phyloP scores from a whole-genome alignment of 768 basidiomycete genomes.

The Auriculariales sp. region DNA sequence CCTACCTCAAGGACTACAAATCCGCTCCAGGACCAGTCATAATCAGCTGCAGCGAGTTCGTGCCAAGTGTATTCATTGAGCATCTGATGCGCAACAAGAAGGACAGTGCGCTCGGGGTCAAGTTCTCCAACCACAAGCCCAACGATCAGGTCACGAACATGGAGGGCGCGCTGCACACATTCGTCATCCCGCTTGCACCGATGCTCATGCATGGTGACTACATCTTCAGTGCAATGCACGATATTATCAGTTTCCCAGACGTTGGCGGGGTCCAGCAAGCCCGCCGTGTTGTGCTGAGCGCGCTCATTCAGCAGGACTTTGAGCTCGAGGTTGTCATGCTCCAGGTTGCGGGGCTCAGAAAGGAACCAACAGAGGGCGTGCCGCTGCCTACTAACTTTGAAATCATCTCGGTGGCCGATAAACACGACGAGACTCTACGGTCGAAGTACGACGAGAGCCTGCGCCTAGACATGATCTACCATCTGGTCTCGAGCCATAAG shows the following conservation, averaged over 20 bases:
- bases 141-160: conserved; percentile 9
- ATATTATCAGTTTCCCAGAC: not conserved
- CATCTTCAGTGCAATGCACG: not conserved
- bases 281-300: conserved; percentile 5
- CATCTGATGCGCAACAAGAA: conserved; percentile 11
- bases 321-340: conserved; percentile 8
- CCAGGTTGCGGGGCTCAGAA: not conserved
- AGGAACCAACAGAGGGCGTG: not conserved
- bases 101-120: conserved; percentile 7
- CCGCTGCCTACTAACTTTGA: not conserved
- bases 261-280: conserved; percentile 1
- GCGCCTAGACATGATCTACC: conserved; percentile 2
- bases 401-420: not conserved
- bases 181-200: conserved; percentile 7
- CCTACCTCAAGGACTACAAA: not conserved
- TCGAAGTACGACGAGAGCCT: conserved; percentile 1
- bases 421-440: not conserved
- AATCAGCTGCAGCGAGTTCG: conserved; percentile 5
- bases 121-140: conserved; percentile 3
- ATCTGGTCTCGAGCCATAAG: not conserved
- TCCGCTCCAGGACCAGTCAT: conserved; percentile 4
- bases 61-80: conserved; percentile 4
- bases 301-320: conserved; percentile 9
- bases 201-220: conserved; percentile 9
- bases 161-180: conserved; percentile 9